These are phyloP conservation scores for Plantago ovata DNA, from an alignment of 257 asterid species.

Conservation along the genomic window DNA sequence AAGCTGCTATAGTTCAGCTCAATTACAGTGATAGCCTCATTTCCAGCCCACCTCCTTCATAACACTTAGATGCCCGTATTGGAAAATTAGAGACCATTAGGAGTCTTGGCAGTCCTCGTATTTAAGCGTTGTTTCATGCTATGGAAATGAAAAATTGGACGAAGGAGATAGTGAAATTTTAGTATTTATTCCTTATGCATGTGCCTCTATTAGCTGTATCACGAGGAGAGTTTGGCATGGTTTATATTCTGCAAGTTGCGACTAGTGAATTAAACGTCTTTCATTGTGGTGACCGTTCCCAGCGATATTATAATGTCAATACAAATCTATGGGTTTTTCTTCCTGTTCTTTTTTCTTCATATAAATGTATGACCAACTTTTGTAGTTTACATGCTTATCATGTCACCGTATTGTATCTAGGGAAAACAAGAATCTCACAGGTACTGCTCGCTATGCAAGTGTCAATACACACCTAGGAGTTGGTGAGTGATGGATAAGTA, in stretches of 20 bases:
- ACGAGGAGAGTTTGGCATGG: too few species aligned
- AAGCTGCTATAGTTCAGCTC: not conserved
- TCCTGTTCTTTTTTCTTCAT: not conserved
- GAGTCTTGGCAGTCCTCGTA: too few species aligned
- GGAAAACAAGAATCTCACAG: slow-evolving; percentile 62
- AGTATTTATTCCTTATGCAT: too few species aligned
- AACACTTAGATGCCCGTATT: not conserved
- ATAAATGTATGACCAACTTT: not conserved
- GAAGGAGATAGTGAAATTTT: too few species aligned
- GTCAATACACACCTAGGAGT: slow-evolving; percentile 56
- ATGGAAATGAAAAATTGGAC: too few species aligned
- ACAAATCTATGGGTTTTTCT: not conserved
- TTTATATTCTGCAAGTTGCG: too few species aligned
- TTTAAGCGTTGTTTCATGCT: too few species aligned
- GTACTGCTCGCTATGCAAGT: slow-evolving; percentile 62
- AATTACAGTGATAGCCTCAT: not conserved
- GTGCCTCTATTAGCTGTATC: too few species aligned
- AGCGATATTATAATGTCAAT: not conserved
- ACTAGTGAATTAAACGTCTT: too few species aligned
- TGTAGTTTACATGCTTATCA: not conserved
- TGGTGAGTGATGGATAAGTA: slow-evolving; percentile 24
- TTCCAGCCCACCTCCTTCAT: not conserved
- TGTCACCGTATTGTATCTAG: slow-evolving; percentile 6
- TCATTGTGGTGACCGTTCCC: not conserved
- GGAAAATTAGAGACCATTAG: too few species aligned